Conservation (phyloP, 2,329 filamentous ascomycete genomes). For the Monilinia polystroma region DNA sequence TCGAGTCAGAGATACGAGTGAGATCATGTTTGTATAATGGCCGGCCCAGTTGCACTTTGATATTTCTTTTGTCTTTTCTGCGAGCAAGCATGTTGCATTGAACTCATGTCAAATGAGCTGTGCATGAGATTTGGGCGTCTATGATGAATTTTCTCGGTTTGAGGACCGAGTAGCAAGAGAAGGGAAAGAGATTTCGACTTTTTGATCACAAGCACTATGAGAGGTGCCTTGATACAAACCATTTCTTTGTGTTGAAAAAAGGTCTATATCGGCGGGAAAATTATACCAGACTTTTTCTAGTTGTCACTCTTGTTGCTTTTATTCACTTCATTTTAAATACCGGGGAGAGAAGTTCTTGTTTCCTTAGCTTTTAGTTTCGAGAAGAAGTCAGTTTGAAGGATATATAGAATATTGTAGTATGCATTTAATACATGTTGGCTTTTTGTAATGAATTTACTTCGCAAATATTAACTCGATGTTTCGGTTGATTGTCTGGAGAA, state of each 20-base stretch:
- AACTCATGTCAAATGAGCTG: conserved; percentile 2
- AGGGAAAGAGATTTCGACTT: background rate
- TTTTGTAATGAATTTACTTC: background rate
- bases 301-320: conserved; percentile 12
- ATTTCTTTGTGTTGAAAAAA: conserved; percentile 18
- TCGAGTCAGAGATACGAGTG: background rate
- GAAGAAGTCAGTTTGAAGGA: background rate
- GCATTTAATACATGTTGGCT: conserved; percentile 14
- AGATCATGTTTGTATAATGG: conserved; percentile 22
- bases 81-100: background rate
- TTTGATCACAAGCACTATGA: conserved; percentile 4
- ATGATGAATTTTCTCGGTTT: conserved; percentile 8
- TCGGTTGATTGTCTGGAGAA: background rate
- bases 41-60: conserved; percentile 14
- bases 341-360: conserved; percentile 1
- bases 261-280: conserved; percentile 4
- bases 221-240: conserved; percentile 9
- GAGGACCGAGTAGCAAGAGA: background rate
- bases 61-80: conserved; percentile 18
- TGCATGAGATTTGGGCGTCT: conserved; percentile 17
- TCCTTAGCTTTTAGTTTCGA: background rate
- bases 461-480: background rate
- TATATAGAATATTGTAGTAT: conserved; percentile 8
- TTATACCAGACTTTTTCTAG: conserved; percentile 16
- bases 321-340: conserved; percentile 14